Conservation (phyloP, 169 alveolate species). For the Plasmodium vivax region DNA sequence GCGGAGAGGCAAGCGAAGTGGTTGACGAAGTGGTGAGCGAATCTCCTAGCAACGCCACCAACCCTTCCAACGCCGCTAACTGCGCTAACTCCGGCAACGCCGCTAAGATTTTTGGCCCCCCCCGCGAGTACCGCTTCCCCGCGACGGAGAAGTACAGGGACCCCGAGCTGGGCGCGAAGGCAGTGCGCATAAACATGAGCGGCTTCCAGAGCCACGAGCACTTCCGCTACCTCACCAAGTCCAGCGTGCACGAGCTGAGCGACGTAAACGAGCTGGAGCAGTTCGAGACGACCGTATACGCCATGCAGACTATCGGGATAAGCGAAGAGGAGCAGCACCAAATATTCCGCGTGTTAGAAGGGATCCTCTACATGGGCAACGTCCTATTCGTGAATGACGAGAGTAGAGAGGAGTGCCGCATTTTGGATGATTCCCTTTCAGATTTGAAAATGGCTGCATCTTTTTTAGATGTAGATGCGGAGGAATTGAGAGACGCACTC, state of each 20-base stretch:
- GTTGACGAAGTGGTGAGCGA: too few species aligned
- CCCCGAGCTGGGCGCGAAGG: constrained; percentile 33
- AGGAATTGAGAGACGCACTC: constrained; percentile 78
- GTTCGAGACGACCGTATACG: constrained; percentile 89
- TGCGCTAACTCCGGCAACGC: background rate
- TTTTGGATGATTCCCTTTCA: constrained; percentile 76
- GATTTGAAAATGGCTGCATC: constrained; percentile 78
- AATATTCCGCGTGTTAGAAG: constrained; percentile 86
- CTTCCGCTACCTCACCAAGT: constrained; percentile 76
- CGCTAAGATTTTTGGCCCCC: background rate
- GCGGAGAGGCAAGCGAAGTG: background rate
- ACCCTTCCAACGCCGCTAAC: background rate
- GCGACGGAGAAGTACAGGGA: constrained; percentile 18
- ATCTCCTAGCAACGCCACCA: background rate
- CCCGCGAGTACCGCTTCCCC: constrained; percentile 75
- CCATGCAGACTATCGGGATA: constrained; percentile 92
- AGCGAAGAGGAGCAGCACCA: constrained; percentile 83
- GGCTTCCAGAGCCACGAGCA: constrained; percentile 69
- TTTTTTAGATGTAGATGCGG: constrained; percentile 80
- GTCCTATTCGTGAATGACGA: constrained; percentile 86
- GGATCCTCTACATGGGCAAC: constrained; percentile 92
- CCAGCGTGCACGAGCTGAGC: constrained; percentile 82
- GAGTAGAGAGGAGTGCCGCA: constrained; percentile 80
- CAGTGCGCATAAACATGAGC: constrained; percentile 42
- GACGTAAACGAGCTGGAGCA: constrained; percentile 89